phyloP scores from a whole-genome alignment of 148 eudicot genomes.

The Selenicereus undatus region DNA sequence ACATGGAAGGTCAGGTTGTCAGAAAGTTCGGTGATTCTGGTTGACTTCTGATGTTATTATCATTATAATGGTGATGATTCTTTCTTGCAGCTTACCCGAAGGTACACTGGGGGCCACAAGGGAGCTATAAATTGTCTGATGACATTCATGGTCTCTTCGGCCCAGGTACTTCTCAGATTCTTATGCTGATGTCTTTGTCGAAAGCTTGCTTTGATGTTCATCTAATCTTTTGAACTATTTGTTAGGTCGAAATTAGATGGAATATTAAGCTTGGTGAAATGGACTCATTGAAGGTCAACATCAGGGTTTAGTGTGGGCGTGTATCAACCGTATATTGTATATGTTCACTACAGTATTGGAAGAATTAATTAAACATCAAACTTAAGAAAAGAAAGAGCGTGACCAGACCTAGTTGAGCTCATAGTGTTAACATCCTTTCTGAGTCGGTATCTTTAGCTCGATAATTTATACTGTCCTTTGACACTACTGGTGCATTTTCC shows the following conservation, averaged over 20 bases:
- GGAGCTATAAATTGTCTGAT: constrained; percentile 88
- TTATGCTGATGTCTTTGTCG: neutral
- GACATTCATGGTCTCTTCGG: constrained; percentile 90
- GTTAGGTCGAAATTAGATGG: neutral
- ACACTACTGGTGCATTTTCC: neutral
- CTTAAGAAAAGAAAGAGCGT: neutral
- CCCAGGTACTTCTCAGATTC: constrained; percentile 52
- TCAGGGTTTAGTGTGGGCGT: neutral
- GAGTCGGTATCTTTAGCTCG: neutral
- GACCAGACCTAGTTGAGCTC: neutral
- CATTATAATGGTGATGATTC: constrained; percentile 17
- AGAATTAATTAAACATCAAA: neutral
- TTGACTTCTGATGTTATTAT: constrained; percentile 6
- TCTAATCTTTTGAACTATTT: constrained; percentile 3
- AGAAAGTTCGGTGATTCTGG: constrained; percentile 7
- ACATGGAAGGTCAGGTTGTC: constrained; percentile 78
- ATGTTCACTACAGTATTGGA: no score
- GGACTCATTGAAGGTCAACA: neutral
- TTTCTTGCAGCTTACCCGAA: constrained; percentile 78
- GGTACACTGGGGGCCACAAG: constrained; percentile 98
- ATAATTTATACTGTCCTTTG: neutral
- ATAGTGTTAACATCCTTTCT: neutral
- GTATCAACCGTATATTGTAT: neutral
- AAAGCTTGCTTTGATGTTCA: constrained; percentile 4
- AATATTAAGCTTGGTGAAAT: constrained; percentile 10